These are phyloP conservation scores for Phytomonas sp. DNA, from an alignment of 208 protist genomes.

Conservation along the genomic window DNA sequence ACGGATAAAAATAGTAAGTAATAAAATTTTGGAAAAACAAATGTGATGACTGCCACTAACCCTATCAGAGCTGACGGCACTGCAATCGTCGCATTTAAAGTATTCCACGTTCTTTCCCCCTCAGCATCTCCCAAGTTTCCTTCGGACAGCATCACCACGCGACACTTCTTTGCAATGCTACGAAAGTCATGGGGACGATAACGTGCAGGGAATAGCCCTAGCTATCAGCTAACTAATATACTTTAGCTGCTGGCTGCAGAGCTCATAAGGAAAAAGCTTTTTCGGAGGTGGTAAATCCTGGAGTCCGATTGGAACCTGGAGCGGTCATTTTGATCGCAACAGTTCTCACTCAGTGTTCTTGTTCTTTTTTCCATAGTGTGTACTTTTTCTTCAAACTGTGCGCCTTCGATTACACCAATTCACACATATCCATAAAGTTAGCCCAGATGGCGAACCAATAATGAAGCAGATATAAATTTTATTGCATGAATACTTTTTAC, in stretches of 20 bases:
- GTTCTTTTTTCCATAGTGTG: background rate
- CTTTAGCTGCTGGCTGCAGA: background rate
- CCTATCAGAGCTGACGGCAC: background rate
- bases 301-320: background rate
- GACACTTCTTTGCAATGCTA: background rate
- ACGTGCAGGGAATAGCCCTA: background rate
- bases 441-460: background rate
- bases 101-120: background rate
- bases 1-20: background rate
- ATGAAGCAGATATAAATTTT: background rate
- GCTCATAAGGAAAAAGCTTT: background rate
- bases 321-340: background rate
- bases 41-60: constrained; percentile 1
- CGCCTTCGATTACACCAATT: background rate
- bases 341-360: background rate
- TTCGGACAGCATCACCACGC: background rate
- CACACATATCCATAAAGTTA: background rate
- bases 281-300: background rate
- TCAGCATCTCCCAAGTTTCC: background rate
- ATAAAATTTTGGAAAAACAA: background rate
- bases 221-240: background rate
- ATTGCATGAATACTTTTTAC: background rate
- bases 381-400: background rate
- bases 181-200: background rate
- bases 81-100: background rate